Evolutionary conservation across 2,329 filamentous ascomycete species (phyloP).

Genomic region (Claviceps pazoutovae): DNA sequence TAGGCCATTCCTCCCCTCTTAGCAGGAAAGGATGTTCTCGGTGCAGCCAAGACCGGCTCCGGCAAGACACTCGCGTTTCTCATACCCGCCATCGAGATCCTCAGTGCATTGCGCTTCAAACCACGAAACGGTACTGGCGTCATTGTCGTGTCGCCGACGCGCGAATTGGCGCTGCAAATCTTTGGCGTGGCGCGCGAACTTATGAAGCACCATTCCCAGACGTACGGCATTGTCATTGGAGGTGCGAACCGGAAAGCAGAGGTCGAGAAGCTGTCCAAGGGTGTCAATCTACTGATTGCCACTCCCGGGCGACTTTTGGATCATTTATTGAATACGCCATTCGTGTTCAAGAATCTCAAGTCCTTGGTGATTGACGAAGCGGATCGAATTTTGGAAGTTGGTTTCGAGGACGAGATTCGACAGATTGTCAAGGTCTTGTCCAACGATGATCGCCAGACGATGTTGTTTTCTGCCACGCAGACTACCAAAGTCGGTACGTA

Average conservation of each 20-base stretch:
- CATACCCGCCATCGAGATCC: conserved; percentile 87
- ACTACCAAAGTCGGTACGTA: conserved; percentile 68
- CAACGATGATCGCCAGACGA: conserved; percentile 76
- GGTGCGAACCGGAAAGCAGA: conserved; percentile 85
- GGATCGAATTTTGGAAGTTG: conserved; percentile 89
- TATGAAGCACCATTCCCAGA: conserved; percentile 85
- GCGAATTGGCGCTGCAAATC: conserved; percentile 89
- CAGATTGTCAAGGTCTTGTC: conserved; percentile 92
- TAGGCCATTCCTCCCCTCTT: conserved; percentile 71
- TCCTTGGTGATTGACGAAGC: conserved; percentile 92
- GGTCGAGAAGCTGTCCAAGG: conserved; percentile 85
- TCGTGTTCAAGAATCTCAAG: conserved; percentile 84
- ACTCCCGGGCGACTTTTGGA: conserved; percentile 88
- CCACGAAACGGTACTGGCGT: conserved; percentile 87
- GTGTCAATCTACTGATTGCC: conserved; percentile 86
- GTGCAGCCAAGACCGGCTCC: conserved; percentile 89
- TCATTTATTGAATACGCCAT: conserved; percentile 86
- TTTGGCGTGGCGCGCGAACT: conserved; percentile 90
- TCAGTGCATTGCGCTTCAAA: conserved; percentile 83
- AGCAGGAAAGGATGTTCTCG: conserved; percentile 82
- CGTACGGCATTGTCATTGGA: conserved; percentile 90
- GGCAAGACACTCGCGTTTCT: conserved; percentile 94
- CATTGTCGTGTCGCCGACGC: conserved; percentile 81
- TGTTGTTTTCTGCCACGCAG: conserved; percentile 97
- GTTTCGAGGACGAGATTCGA: conserved; percentile 97